phyloP scores from a whole-genome alignment of 2,329 filamentous ascomycete genomes.

The Ascochyta lentis region DNA sequence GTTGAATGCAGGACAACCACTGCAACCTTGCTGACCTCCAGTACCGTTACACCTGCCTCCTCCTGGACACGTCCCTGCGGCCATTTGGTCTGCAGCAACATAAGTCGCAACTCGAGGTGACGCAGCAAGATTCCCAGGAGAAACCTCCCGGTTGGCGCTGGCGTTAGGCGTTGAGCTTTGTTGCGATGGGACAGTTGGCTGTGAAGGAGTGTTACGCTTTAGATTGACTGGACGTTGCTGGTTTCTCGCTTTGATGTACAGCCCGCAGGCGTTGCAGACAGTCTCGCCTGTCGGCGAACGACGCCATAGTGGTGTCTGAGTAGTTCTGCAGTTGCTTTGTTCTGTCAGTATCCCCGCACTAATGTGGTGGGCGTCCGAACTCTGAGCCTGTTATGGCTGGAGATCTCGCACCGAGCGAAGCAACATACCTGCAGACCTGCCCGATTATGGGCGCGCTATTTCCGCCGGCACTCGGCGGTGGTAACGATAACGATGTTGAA shows the following conservation, averaged over 20 bases:
- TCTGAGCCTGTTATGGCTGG: not conserved
- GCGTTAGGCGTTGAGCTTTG: constrained; percentile 52
- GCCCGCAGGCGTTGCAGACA: constrained; percentile 96
- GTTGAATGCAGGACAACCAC: constrained; percentile 96
- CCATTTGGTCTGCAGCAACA: constrained; percentile 75
- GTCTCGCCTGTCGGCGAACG: constrained; percentile 90
- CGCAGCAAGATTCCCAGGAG: constrained; percentile 47
- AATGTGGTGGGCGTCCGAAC: not conserved
- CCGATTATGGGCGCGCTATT: constrained; percentile 57
- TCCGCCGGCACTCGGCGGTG: constrained; percentile 23
- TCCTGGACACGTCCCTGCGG: constrained; percentile 89
- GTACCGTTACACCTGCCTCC: constrained; percentile 96
- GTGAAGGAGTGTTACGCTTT: constrained; percentile 70
- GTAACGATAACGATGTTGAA: constrained; percentile 26
- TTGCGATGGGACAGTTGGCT: constrained; percentile 34
- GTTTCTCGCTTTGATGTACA: constrained; percentile 94
- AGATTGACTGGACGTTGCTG: constrained; percentile 88
- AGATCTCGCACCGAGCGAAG: constrained; percentile 1
- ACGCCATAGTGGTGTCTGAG: constrained; percentile 91
- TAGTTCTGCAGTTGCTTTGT: constrained; percentile 89
- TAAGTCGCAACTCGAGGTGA: constrained; percentile 67
- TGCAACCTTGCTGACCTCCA: constrained; percentile 91
- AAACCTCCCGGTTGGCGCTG: constrained; percentile 48
- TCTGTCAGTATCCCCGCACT: constrained; percentile 23
- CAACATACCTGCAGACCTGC: constrained; percentile 74